Evolutionary conservation across 2,329 filamentous ascomycete species (phyloP).

Genomic region (Penicillium sp.): DNA sequence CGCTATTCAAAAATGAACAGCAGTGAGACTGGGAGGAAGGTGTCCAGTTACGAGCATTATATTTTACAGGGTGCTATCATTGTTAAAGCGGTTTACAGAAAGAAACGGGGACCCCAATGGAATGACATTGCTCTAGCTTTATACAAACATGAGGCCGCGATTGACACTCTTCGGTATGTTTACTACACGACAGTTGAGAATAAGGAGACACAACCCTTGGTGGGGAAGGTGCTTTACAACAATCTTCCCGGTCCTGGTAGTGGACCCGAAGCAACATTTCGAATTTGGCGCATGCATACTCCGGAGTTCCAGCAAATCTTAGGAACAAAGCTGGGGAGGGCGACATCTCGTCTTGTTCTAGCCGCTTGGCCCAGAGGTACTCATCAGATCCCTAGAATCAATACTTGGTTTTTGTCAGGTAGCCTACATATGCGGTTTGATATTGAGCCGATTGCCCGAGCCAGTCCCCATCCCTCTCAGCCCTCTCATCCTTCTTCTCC

Average conservation of each 20-base stretch:
- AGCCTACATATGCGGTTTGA: constrained; percentile 1
- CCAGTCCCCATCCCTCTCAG: too few species aligned
- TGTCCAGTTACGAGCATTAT: neutral
- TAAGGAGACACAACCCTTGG: neutral
- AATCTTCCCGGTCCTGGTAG: fast-evolving
- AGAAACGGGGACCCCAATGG: neutral
- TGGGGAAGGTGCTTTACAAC: neutral
- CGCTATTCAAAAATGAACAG: neutral
- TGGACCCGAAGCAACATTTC: too few species aligned
- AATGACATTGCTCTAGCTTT: constrained; percentile 1
- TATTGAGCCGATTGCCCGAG: neutral
- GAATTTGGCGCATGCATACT: neutral
- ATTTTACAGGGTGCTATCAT: neutral
- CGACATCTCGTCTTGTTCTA: neutral
- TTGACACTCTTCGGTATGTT: neutral
- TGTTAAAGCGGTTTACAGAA: neutral
- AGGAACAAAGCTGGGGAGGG: neutral
- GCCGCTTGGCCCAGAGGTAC: neutral
- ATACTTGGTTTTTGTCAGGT: neutral
- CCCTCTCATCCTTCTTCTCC: neutral
- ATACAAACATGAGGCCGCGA: neutral
- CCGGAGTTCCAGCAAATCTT: neutral
- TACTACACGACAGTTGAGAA: neutral
- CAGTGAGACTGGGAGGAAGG: fast-evolving
- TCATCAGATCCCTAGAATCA: neutral